Conservation (phyloP, 768 basidiomycete genomes). For the Mycena capillaripes region DNA sequence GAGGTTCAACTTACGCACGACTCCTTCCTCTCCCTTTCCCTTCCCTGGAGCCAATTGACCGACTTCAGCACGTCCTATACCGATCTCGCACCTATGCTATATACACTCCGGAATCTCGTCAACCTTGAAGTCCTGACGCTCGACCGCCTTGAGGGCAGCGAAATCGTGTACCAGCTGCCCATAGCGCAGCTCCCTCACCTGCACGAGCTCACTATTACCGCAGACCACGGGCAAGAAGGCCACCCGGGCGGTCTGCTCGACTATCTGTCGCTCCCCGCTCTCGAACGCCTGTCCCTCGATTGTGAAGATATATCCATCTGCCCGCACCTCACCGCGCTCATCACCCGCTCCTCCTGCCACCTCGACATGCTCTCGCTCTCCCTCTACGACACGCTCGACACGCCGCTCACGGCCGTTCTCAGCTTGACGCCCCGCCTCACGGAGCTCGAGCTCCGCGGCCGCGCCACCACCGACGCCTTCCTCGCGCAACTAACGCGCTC, state of each 20-base stretch:
- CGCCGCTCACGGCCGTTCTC: background rate
- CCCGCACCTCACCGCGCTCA: background rate
- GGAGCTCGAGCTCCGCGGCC: background rate
- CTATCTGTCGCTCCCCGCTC: slow-evolving; percentile 1
- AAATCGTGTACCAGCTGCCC: background rate
- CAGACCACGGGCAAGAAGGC: background rate
- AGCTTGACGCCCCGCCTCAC: slow-evolving; percentile 2
- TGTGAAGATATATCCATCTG: background rate
- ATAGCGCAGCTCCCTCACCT: background rate
- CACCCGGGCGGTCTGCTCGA: slow-evolving; percentile 8
- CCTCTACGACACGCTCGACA: background rate
- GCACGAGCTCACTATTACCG: background rate
- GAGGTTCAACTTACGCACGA: background rate
- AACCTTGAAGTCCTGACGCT: slow-evolving; percentile 11
- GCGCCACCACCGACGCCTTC: background rate
- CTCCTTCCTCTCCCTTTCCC: background rate
- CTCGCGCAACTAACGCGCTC: slow-evolving; percentile 3
- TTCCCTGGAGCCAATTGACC: slow-evolving; percentile 17
- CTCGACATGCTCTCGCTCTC: background rate
- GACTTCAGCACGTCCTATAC: background rate
- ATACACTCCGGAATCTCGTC: background rate
- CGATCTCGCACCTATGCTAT: background rate
- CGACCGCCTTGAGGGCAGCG: background rate
- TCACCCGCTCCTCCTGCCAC: slow-evolving; percentile 6
- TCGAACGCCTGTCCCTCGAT: background rate